Evolutionary conservation across 1,284 basidiomycete species (phyloP), one percentile per base, ranked within the genome.

Genomic region (Cystobasidiaceae sp.): DNA sequence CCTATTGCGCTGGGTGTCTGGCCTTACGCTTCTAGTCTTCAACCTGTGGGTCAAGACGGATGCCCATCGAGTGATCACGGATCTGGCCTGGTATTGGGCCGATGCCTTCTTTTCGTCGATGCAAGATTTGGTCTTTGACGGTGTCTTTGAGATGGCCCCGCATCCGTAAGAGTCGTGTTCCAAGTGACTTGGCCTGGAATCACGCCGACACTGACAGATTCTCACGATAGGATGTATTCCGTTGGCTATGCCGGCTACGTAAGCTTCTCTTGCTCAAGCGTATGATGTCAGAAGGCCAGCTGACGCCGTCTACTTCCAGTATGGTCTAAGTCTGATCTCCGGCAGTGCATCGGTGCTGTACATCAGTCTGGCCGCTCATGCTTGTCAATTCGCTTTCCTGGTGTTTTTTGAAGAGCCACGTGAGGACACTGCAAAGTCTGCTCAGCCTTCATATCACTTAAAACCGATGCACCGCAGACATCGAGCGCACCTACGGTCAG

Each of bases 371-470:
- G 87, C 87, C 1, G 94, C 89, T 0, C 96, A 98, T 75, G 89
- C 91, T 0, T 87, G 89, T 13, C 94, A 98, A 75, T 97, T 97
- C 77, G 89, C 88, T 3, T 98, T 98, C 82, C 81, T 98, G 61
- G 82, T 93, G n/a, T 88, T 87, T 77, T 98, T 98, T 72, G 94
- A 97, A 79, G 97, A 94, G 74, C 94, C 94, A 67, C 94, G 93
- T 90, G 75, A 78, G 89, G 77, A 72, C 33, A 33, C n/a, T n/a
- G n/a, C n/a, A n/a, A n/a, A n/a, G n/a, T n/a, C n/a, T n/a, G n/a
- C n/a, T n/a, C n/a, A n/a, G n/a, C n/a, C n/a, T n/a, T n/a, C 44
- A 30, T 48, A 51, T 44, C 19, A 5, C 17, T 51, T 46, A 37
- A 39, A 11, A n/a, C 46, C 23, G 3, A 15, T 27, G 3, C 5